phyloP scores from a whole-genome alignment of 805 yeast genomes.

The Candida taoyuanica region DNA sequence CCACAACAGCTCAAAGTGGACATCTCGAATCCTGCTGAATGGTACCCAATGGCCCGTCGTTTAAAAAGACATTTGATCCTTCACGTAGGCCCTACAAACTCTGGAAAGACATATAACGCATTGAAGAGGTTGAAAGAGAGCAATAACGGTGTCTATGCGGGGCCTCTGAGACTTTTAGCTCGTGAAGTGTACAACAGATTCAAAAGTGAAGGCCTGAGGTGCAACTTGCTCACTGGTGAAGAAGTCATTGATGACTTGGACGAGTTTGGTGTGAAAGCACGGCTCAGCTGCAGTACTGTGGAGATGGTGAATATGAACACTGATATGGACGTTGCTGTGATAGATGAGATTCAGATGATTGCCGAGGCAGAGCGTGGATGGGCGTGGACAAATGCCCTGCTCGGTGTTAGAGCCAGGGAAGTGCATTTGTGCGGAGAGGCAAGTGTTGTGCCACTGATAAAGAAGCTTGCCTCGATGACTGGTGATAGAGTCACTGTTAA shows the following conservation, averaged over 20 bases:
- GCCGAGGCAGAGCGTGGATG: slow-evolving; percentile 75
- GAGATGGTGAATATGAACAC: slow-evolving; percentile 80
- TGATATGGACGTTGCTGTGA: slow-evolving; percentile 78
- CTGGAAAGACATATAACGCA: slow-evolving; percentile 90
- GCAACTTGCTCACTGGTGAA: slow-evolving; percentile 94
- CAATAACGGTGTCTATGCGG: slow-evolving; percentile 84
- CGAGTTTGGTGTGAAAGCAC: slow-evolving; percentile 65
- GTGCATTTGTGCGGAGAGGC: slow-evolving; percentile 93
- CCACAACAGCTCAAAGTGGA: slow-evolving; percentile 31
- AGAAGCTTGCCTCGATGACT: slow-evolving; percentile 54
- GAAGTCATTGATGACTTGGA: slow-evolving; percentile 75
- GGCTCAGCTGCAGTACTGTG: slow-evolving; percentile 79
- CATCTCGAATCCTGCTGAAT: slow-evolving; percentile 58
- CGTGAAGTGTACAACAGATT: slow-evolving; percentile 87
- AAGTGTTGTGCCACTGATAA: slow-evolving; percentile 67
- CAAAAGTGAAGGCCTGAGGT: slow-evolving; percentile 56
- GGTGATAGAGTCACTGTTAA: slow-evolving; percentile 80
- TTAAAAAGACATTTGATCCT: slow-evolving; percentile 74
- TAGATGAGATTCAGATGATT: slow-evolving; percentile 97
- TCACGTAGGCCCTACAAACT: slow-evolving; percentile 97
- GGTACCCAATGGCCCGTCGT: slow-evolving; percentile 84
- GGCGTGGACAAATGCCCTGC: slow-evolving; percentile 90
- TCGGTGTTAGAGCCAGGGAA: slow-evolving; percentile 83
- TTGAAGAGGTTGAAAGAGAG: slow-evolving; percentile 60
- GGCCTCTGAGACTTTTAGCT: slow-evolving; percentile 87